These are phyloP conservation scores for Boletus rubescentipes DNA, from an alignment of 768 basidiomycete species.

Conservation along the genomic window DNA sequence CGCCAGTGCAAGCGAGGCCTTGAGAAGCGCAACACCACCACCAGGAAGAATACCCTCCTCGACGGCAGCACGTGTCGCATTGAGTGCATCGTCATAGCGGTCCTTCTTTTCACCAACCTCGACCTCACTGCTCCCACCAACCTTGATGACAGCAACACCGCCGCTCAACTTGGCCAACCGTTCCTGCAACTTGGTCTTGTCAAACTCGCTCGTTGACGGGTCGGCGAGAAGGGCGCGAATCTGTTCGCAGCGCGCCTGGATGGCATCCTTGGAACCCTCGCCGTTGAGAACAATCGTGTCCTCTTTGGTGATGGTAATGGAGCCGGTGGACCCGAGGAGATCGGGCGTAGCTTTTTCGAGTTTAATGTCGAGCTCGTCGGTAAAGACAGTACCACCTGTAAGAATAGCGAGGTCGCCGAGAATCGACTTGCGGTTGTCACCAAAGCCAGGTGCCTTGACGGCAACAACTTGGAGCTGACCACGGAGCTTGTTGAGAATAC, in stretches of 20 bases:
- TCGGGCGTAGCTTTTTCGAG: slow-evolving; percentile 52
- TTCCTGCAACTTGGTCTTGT: slow-evolving; percentile 93
- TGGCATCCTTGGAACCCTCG: slow-evolving; percentile 84
- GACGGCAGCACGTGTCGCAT: slow-evolving; percentile 95
- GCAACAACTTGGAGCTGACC: slow-evolving; percentile 94
- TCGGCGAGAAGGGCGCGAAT: slow-evolving; percentile 83
- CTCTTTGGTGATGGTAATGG: slow-evolving; percentile 95
- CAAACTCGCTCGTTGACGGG: slow-evolving; percentile 86
- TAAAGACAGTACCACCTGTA: slow-evolving; percentile 97
- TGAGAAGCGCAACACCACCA: slow-evolving; percentile 91
- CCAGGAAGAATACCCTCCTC: slow-evolving; percentile 99
- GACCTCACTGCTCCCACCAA: slow-evolving; percentile 90
- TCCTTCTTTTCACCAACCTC: slow-evolving; percentile 99
- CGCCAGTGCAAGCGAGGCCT: slow-evolving; percentile 71
- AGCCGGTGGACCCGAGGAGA: slow-evolving; percentile 87
- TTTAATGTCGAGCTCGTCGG: slow-evolving; percentile 94
- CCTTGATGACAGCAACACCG: slow-evolving; percentile 98
- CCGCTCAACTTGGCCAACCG: slow-evolving; percentile 94
- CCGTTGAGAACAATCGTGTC: slow-evolving; percentile 97
- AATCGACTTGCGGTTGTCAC: slow-evolving; percentile 98
- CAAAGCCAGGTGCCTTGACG: slow-evolving; percentile 97
- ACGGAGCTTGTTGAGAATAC: slow-evolving; percentile 98
- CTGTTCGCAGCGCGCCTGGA: slow-evolving; percentile 94
- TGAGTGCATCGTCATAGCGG: slow-evolving; percentile 93
- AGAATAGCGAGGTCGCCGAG: slow-evolving; percentile 96